These are phyloP conservation scores for Gossypium gossypioides DNA, from an alignment of 441 rosid genomes.

Conservation along the genomic window DNA sequence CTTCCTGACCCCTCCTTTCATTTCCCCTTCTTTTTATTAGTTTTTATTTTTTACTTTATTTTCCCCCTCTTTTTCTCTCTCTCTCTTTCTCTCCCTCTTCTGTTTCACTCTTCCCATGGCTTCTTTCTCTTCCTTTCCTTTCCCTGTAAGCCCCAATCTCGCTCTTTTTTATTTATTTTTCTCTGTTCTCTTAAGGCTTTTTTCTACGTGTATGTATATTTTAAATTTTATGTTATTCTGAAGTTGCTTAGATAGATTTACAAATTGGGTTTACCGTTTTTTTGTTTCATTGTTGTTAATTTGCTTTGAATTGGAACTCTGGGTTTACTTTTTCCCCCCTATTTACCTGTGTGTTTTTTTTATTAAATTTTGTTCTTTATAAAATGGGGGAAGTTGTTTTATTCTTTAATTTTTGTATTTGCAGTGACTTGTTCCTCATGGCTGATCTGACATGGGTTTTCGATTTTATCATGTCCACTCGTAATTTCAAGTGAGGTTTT, in stretches of 20 bases:
- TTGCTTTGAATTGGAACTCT: not conserved
- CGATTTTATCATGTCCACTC: slow-evolving; percentile 5
- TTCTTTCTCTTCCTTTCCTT: slow-evolving; percentile 19
- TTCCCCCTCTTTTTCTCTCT: not conserved
- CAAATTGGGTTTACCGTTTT: not conserved
- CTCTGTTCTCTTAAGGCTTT: slow-evolving; percentile 5
- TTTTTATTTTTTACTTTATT: not conserved
- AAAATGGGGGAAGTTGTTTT: slow-evolving; percentile 17
- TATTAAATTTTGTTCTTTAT: not conserved
- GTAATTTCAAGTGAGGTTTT: slow-evolving; percentile 1
- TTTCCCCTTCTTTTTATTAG: not conserved
- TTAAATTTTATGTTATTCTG: not conserved
- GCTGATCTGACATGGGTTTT: slow-evolving; percentile 31
- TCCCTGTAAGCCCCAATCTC: slow-evolving; percentile 37
- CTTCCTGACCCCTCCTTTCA: slow-evolving; percentile 14
- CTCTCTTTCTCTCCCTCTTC: slow-evolving; percentile 6
- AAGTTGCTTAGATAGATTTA: not conserved
- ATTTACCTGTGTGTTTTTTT: not conserved
- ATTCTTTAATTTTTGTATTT: slow-evolving; percentile 16
- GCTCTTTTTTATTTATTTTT: not conserved
- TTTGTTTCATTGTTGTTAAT: not conserved
- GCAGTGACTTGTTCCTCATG: slow-evolving; percentile 23
- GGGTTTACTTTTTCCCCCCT: not conserved
- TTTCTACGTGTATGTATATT: not conserved
- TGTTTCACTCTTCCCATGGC: slow-evolving; percentile 12